phyloP scores from a whole-genome alignment of 768 basidiomycete genomes.

The Suillus alpinus region DNA sequence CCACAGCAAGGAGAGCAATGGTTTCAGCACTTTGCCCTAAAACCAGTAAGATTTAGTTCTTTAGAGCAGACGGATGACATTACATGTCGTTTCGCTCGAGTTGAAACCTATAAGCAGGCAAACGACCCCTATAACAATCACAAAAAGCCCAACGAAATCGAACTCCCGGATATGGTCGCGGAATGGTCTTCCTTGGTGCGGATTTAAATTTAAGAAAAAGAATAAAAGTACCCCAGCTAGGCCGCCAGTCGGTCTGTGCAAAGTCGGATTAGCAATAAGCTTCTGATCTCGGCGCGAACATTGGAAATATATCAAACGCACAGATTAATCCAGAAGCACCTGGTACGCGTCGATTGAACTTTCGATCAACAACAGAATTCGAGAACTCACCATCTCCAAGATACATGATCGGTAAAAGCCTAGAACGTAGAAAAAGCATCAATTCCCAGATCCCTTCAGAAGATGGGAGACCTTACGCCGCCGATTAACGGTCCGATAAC shows the following conservation, averaged over 20 bases:
- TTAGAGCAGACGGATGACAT: background rate
- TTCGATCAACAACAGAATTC: background rate
- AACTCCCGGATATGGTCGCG: constrained; percentile 33
- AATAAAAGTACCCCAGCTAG: constrained; percentile 30
- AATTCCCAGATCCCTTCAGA: background rate
- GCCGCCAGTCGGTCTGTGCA: constrained; percentile 35
- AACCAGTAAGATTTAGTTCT: constrained; percentile 4
- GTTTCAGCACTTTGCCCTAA: constrained; percentile 31
- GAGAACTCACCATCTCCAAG: constrained; percentile 38
- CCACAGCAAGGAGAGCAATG: constrained; percentile 34
- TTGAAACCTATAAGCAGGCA: constrained; percentile 40
- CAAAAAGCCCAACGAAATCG: constrained; percentile 37
- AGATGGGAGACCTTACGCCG: constrained; percentile 22
- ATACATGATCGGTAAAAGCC: constrained; percentile 33
- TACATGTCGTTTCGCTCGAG: constrained; percentile 33
- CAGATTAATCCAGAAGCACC: constrained; percentile 38
- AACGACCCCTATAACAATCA: constrained; percentile 33
- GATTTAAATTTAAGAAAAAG: constrained; percentile 34
- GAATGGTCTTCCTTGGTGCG: constrained; percentile 29
- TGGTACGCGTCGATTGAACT: constrained; percentile 9
- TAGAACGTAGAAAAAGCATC: constrained; percentile 7
- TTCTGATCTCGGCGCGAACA: background rate
- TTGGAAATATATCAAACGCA: constrained; percentile 9
- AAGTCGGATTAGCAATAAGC: background rate
- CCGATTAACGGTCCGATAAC: constrained; percentile 44